Conservation (phyloP, 164 flowering plant species). For the Kalanchoe fedtschenkoi region DNA sequence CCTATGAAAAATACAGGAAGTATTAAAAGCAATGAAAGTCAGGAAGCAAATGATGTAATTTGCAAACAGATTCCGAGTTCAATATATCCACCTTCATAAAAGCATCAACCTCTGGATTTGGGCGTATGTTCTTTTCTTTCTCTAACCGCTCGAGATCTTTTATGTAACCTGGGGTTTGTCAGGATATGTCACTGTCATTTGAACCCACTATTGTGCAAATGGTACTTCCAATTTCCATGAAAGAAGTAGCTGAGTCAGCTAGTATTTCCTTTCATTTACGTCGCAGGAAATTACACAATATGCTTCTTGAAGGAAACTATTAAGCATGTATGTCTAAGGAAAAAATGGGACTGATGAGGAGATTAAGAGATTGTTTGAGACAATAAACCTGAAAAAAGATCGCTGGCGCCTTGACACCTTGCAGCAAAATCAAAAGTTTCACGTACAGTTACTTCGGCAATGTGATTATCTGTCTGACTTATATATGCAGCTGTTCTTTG, state of each 20-base stretch:
- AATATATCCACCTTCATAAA: conserved; percentile 65
- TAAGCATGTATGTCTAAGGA: background rate
- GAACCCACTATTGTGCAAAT: background rate
- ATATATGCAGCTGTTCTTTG: conserved; percentile 78
- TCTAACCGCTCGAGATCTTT: conserved; percentile 51
- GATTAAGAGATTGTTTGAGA: background rate
- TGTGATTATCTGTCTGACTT: conserved; percentile 79
- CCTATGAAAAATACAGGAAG: conserved; percentile 29
- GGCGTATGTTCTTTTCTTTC: conserved; percentile 65
- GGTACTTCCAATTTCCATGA: background rate
- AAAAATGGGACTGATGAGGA: background rate
- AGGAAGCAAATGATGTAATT: no score
- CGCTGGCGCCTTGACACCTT: conserved; percentile 76
- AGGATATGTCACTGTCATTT: background rate
- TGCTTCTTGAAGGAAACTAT: background rate
- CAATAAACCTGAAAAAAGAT: conserved; percentile 65
- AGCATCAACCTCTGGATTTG: conserved; percentile 81
- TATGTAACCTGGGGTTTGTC: conserved; percentile 16
- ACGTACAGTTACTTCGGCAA: conserved; percentile 77
- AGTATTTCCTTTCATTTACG: background rate
- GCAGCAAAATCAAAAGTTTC: conserved; percentile 89
- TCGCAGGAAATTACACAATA: background rate
- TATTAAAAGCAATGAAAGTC: no score
- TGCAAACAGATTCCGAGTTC: conserved; percentile 2
- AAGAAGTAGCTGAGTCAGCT: background rate